Evolutionary conservation across 768 basidiomycete species (phyloP), one percentile per base, ranked within the genome.

Genomic region (Tricholoma furcatifolium): DNA sequence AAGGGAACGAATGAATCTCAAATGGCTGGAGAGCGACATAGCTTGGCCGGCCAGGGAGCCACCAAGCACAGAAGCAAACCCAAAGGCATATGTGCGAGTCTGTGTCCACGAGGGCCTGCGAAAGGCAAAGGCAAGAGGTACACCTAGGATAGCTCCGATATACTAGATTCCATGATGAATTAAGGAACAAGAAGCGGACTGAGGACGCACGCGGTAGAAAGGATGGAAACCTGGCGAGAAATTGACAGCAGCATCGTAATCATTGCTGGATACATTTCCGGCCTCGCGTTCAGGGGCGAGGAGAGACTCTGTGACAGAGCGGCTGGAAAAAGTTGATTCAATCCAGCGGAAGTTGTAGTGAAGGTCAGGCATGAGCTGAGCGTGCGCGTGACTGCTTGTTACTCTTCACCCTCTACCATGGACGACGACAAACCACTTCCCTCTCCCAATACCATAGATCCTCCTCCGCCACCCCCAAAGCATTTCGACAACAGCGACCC

Each of bases 151-250:
- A 24, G 20, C 46, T 10, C 59, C 59, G 24, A 60, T 27, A 36
- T 47, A 12, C 65, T 67, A 46, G 30, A 39, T 3, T 20, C 39
- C 1, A 30, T 40, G 38, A 23, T 35, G 36, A 54, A 40, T 15
- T 17, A 39, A 32, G 23, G 9, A 17, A 9, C 43, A 12, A 47
- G 14, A 43, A 31, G 24, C 30, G 7, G 36, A 40, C n/a, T n/a
- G 41, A 51, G 47, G 31, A 68, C 72, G 51, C 51, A 78, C 75
- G 35, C 63, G 67, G 58, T 74, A 74, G 57, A 67, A 63, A 40
- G 68, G 71, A 51, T 72, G 67, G n/a, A 62, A 59, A 35, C 75
- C 76, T 34, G 84, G 77, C 23, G 84, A 66, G 70, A 87, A 88
- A 23, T 62, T 62, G 51, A 73, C 62, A 4, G 84, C 79, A 10